phyloP scores from a whole-genome alignment of 2,329 filamentous ascomycete species.

The Pyricularia sp. region DNA sequence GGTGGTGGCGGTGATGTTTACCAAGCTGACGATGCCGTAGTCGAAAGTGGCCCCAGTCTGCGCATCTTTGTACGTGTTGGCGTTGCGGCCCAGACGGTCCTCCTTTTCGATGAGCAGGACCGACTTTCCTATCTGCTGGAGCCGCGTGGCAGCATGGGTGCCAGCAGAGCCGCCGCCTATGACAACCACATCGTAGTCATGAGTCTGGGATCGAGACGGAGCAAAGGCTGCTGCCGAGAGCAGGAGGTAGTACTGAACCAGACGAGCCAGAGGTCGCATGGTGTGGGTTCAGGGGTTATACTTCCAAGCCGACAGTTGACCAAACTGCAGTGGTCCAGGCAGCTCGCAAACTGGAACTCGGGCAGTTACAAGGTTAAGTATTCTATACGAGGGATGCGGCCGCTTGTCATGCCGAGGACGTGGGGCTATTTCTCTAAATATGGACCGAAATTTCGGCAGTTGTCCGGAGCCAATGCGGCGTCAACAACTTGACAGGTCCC shows the following conservation, averaged over 20 bases:
- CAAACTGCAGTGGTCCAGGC: background rate
- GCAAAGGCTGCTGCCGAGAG: background rate
- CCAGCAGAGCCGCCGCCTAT: conserved; percentile 14
- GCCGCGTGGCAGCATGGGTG: conserved; percentile 10
- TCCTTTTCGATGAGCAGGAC: conserved; percentile 12
- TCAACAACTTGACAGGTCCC: no score
- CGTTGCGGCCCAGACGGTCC: conserved; percentile 23
- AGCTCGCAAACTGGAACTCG: background rate
- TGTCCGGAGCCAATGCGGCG: no score
- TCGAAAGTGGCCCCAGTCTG: conserved; percentile 19
- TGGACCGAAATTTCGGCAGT: no score
- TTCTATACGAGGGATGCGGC: background rate
- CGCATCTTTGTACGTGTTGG: conserved; percentile 33
- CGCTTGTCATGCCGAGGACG: no score
- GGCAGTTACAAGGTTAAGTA: background rate
- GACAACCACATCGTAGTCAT: conserved; percentile 10
- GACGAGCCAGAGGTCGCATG: background rate
- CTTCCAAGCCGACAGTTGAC: background rate
- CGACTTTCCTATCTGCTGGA: conserved; percentile 10
- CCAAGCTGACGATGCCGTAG: conserved; percentile 23
- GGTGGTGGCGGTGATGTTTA: conserved; percentile 19
- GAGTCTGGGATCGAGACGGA: background rate
- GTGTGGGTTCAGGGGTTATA: background rate
- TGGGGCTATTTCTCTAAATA: no score
- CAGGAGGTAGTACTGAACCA: background rate